phyloP scores from a whole-genome alignment of 2,329 filamentous ascomycete species.

The Neurospora sp. region DNA sequence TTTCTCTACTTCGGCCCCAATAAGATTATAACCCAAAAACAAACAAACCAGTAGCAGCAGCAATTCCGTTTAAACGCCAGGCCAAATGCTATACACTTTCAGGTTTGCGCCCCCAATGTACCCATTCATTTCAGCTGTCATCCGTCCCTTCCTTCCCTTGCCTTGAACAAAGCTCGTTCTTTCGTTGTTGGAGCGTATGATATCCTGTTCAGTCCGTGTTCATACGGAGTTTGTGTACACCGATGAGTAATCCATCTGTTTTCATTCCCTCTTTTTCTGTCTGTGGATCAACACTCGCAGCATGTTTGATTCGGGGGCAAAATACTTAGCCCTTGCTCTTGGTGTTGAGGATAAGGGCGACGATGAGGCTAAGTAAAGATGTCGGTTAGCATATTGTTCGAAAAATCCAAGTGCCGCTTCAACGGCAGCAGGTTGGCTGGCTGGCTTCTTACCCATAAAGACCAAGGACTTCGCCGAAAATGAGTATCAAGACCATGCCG shows the following conservation, averaged over 20 bases:
- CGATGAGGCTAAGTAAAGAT: conserved; percentile 59
- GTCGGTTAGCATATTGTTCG: conserved; percentile 5
- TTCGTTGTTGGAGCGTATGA: not conserved
- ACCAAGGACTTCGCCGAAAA: conserved; percentile 95
- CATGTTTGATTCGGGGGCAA: not conserved
- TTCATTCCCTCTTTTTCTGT: not conserved
- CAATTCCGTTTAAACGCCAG: conserved; percentile 12
- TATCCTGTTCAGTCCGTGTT: not conserved
- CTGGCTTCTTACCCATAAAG: conserved; percentile 75
- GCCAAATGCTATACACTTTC: conserved; percentile 13
- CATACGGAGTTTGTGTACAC: not conserved
- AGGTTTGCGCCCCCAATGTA: conserved; percentile 5
- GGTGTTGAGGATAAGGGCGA: conserved; percentile 86
- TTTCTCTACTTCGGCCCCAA: not conserved
- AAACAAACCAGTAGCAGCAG: not conserved
- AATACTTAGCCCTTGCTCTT: conserved; percentile 53
- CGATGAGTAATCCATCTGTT: not conserved
- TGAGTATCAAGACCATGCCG: conserved; percentile 96
- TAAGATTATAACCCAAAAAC: not conserved
- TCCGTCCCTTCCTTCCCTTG: not conserved
- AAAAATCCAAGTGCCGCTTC: not conserved
- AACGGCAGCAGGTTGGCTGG: not conserved
- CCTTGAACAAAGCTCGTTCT: not conserved
- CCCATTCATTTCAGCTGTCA: not conserved
- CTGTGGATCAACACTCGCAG: not conserved